Evolutionary conservation across 345 rosid species (phyloP).

Genomic region (Moringa oleifera): DNA sequence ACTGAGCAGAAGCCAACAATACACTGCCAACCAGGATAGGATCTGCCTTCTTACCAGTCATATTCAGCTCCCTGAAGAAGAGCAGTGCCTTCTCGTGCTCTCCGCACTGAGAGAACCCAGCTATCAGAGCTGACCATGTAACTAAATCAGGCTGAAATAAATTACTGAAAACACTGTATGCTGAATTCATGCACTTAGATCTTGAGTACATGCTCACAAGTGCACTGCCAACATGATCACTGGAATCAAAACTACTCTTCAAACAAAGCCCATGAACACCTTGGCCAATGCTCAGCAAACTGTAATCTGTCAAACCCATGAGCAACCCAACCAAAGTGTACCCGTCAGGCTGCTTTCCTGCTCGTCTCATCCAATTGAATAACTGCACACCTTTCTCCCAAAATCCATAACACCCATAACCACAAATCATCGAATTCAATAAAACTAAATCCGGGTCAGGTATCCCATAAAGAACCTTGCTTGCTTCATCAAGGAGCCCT

Average conservation of each 20-base stretch:
- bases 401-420: conserved; percentile 49
- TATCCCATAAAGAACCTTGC: conserved; percentile 40
- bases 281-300: conserved; percentile 37
- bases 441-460: conserved; percentile 67
- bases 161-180: conserved; percentile 39
- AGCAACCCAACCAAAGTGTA: conserved; percentile 61
- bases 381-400: conserved; percentile 44
- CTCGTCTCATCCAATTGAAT: conserved; percentile 46
- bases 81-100: conserved; percentile 45
- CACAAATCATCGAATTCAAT: conserved; percentile 76
- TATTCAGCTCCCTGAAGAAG: conserved; percentile 40
- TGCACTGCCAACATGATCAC: conserved; percentile 54
- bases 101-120: conserved; percentile 56
- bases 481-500: conserved; percentile 47
- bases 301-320: conserved; percentile 43
- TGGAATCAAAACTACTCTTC: conserved; percentile 49
- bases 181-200: conserved; percentile 51
- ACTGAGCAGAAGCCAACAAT: conserved; percentile 55
- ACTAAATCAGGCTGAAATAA: conserved; percentile 62
- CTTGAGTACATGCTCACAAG: conserved; percentile 73
- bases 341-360: conserved; percentile 53
- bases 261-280: conserved; percentile 70
- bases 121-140: conserved; percentile 71
- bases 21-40: conserved; percentile 49
- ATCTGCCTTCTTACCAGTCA: conserved; percentile 51